These are phyloP conservation scores for Aspergillus funiculosus DNA, from an alignment of 495 filamentous ascomycete genomes.

Conservation along the genomic window DNA sequence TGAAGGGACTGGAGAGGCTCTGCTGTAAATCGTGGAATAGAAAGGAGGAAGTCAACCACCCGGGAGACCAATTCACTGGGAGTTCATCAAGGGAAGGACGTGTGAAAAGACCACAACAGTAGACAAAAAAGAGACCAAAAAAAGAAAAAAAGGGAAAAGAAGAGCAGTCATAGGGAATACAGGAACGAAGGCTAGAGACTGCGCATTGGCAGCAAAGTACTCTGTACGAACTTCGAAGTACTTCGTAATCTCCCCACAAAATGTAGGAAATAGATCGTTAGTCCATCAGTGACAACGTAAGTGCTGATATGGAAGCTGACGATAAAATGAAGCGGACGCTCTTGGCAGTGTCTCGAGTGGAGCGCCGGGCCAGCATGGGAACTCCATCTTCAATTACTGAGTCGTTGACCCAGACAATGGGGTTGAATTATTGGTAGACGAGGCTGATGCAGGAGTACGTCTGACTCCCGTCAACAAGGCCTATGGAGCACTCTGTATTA, in stretches of 20 bases:
- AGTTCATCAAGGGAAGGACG: neutral
- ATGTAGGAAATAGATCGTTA: no score
- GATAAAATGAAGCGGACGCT: slow-evolving; percentile 23
- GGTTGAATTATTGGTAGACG: no score
- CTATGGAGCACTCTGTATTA: no score
- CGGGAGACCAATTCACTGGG: neutral
- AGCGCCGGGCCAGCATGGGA: slow-evolving; percentile 12
- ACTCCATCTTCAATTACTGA: slow-evolving; percentile 9
- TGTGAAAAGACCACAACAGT: neutral
- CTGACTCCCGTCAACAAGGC: no score
- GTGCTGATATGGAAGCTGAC: slow-evolving; percentile 28
- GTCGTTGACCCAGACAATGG: no score
- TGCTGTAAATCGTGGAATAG: neutral
- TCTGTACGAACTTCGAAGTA: no score
- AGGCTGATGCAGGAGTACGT: no score
- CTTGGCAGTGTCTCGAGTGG: slow-evolving; percentile 35
- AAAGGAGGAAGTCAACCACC: neutral
- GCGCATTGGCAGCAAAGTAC: slow-evolving; percentile 7
- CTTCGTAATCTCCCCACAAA: slow-evolving; percentile 15
- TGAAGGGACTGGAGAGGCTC: no score
- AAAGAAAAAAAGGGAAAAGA: slow-evolving; percentile 2
- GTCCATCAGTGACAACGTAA: slow-evolving; percentile 26
- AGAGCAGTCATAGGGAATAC: slow-evolving; percentile 2
- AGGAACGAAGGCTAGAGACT: slow-evolving; percentile 9
- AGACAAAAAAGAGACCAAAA: neutral